Evolutionary conservation across 139 green algal genomes (phyloP).

Genomic region (Haematococcus sp.): DNA sequence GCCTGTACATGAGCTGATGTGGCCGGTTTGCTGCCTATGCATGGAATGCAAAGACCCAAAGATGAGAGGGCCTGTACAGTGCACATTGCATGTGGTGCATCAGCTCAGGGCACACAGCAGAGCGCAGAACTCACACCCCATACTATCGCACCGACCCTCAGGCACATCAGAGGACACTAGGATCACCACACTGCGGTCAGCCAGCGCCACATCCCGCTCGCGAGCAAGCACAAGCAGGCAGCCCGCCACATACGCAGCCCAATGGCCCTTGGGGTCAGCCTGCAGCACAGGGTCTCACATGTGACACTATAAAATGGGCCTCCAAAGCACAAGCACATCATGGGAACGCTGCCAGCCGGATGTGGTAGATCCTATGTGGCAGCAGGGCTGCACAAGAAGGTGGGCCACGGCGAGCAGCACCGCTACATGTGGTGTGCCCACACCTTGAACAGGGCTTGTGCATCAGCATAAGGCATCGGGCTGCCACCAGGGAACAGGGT

Average conservation of each 20-base stretch:
- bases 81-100: no score
- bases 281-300: not conserved
- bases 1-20: no score
- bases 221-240: conserved; percentile 78
- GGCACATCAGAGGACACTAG: conserved; percentile 81
- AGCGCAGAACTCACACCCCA: no score
- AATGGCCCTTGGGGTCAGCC: conserved; percentile 43
- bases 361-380: not conserved
- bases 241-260: conserved; percentile 90
- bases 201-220: conserved; percentile 52
- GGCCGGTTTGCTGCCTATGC: no score
- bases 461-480: conserved; percentile 57
- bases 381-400: no score
- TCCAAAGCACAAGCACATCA: not conserved
- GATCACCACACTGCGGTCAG: conserved; percentile 50
- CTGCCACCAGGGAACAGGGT: conserved; percentile 55
- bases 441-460: conserved; percentile 21
- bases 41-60: no score
- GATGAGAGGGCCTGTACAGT: no score
- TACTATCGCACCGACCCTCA: conserved; percentile 71
- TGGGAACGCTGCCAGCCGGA: not conserved
- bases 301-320: not conserved
- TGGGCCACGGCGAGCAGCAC: no score
- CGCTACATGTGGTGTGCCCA: no score
- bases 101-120: no score